Conservation (phyloP, 805 yeast genomes). For the Kodamaea neixiangensis region DNA sequence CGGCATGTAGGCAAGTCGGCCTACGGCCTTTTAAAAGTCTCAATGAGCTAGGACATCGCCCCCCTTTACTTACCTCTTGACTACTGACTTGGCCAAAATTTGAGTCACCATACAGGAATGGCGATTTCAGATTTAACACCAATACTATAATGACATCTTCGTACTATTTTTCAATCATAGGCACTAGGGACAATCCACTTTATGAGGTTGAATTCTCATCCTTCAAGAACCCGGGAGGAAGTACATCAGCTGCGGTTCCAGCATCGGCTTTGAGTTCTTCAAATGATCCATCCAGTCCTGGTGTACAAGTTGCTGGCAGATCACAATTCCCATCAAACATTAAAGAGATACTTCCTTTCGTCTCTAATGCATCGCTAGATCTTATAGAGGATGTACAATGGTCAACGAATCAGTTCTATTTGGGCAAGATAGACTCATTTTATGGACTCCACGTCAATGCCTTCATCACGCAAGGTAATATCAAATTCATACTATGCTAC, state of each 20-base stretch:
- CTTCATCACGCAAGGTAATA: conserved; percentile 83
- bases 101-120: neutral
- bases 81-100: too few relatives aligned
- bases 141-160: conserved; percentile 36
- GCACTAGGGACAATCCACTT: conserved; percentile 81
- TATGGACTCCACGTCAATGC: conserved; percentile 83
- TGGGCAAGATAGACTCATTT: conserved; percentile 82
- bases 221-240: conserved; percentile 37
- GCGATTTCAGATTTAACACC: neutral
- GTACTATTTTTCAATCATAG: conserved; percentile 84
- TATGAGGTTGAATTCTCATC: conserved; percentile 88
- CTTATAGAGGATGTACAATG: conserved; percentile 90
- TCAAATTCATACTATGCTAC: conserved; percentile 67
- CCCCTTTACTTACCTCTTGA: too few relatives aligned
- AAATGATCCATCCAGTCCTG: neutral
- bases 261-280: conserved; percentile 5
- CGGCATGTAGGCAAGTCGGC: too few relatives aligned
- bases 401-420: conserved; percentile 62
- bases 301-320: conserved; percentile 44
- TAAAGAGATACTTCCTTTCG: conserved; percentile 81
- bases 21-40: too few relatives aligned
- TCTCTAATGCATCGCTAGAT: conserved; percentile 86
- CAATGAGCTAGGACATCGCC: too few relatives aligned
- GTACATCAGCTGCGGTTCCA: conserved; percentile 10
- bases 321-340: conserved; percentile 67